Percentiles rank a stretch among this genome's conserved stretches.
Evolutionary conservation across 2,329 filamentous ascomycete species (phyloP).

Genomic region (Chaetomium strumarium): DNA sequence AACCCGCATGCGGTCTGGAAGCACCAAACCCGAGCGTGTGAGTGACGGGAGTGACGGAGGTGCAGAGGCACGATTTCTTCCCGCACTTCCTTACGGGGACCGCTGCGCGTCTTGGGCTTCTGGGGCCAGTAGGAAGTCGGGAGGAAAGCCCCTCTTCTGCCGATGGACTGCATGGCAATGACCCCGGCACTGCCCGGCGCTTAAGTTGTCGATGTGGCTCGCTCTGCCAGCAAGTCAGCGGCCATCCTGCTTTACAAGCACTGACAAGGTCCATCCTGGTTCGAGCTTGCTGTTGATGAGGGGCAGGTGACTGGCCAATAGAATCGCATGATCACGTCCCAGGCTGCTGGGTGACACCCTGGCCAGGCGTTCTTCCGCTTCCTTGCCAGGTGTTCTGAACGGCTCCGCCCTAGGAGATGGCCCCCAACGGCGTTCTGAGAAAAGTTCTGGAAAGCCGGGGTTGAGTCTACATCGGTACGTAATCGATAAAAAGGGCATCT

Average conservation of each 20-base stretch:
- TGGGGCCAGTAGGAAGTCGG: slow-evolving; percentile 30
- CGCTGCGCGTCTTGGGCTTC: slow-evolving; percentile 33
- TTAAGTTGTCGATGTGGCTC: slow-evolving; percentile 38
- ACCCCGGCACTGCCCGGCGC: slow-evolving; percentile 55
- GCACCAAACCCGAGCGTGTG: neutral
- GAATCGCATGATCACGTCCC: slow-evolving; percentile 18
- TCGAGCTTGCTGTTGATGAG: slow-evolving; percentile 2
- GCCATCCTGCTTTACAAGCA: slow-evolving; percentile 5
- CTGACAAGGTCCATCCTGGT: slow-evolving; percentile 14
- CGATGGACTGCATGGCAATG: slow-evolving; percentile 41
- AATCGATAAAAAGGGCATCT: neutral
- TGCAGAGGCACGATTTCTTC: slow-evolving; percentile 13
- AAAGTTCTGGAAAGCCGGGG: neutral
- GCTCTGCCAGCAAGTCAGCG: slow-evolving; percentile 30
- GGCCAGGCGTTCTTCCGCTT: slow-evolving; percentile 3
- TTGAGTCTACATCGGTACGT: too few species aligned
- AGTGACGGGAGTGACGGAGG: neutral
- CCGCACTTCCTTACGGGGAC: slow-evolving; percentile 13
- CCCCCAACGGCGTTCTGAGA: neutral
- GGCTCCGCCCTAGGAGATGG: neutral
- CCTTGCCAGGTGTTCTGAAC: neutral
- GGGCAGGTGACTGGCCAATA: slow-evolving; percentile 17
- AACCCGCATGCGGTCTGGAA: neutral
- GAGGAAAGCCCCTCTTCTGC: slow-evolving; percentile 26
- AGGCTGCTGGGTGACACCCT: slow-evolving; percentile 21